Base-by-base conservation (phyloP, 768 basidiomycete genomes). In the Xerocomellus dryophilus region DNA sequence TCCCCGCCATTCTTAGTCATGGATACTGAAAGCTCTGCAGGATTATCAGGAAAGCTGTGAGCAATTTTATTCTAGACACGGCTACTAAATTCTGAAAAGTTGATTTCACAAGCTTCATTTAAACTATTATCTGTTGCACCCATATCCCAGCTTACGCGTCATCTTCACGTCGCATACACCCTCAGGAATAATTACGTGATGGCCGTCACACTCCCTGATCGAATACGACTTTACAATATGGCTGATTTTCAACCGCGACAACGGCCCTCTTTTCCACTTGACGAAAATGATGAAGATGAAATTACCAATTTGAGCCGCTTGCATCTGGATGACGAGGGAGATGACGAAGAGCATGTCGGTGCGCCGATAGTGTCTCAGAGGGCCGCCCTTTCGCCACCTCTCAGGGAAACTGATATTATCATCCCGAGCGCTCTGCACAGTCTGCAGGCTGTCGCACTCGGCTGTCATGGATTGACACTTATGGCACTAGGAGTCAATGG, bases 11-110 rank as follows among this genome's bases (percentile, higher is more conserved):
- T 43, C 45, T 41, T 41, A 15, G 3, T 3, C 39, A 9, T 38
- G 18, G 15, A 44, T 38, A 25, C 52, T 63, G 43, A 60, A 48
- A 4, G 3, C n/a, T 34, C 32, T 12, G 36, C 42, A 90, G 88
- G 89, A 90, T 66, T 90, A 83, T 63, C 84, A 83, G 61, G 85
- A 90, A 61, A 89, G 86, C 66, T 77, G 89, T 89, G 64, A 64
- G 84, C 63, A 1, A 36, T 43, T 34, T 43, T 5, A 35, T 50
- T 44, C 25, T 41, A n/a, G 5, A n/a, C 44, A 11, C 34, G 29
- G 29, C 4, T 25, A 34, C 39, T 21, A 11, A 43, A 20, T 21
- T 12, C 52, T 67, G 27, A 63, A 35, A 25, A 18, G 1, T 10
- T 56, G 21, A 45, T 32, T 46, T 44, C 32, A 43, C 43, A 50